Base-by-base conservation (phyloP, 768 basidiomycete genomes). In the Mycena latifolia region DNA sequence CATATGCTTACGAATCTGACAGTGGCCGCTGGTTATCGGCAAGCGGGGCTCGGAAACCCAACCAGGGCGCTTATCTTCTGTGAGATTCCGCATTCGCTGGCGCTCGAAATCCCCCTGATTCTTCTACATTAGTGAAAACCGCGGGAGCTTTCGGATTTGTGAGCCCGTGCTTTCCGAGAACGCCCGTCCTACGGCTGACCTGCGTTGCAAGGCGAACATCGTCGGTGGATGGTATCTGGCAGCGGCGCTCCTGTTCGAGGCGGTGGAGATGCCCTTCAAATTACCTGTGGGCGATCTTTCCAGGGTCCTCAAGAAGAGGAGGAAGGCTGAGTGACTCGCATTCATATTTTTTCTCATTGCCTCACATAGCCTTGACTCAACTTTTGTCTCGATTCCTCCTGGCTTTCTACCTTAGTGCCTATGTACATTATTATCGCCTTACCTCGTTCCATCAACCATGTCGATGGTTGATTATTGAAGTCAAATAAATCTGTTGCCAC, bases 271-370 rank as follows among this genome's bases (percentile, higher is more conserved):
- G 65, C 69, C 65, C 2, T 48, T 66, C 47, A 28, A 22, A 9
- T 52, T 70, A 2, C 69, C 69, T 11, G 64, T 70, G 1, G 69
- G 69, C 0, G 69, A 70, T 29, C 65, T 70, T 15, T 65, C 68
- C 1, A 39, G 67, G 2, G 64, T 64, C 31, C 70, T 69, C 2
- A 55, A 27, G 17, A 9, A 3, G 37, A 50, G 33, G 15, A 51
- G 11, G 48, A 66, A 61, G 33, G 20, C 22, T 7, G 65, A 66
- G 10, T 66, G 39, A 54, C n/a, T n/a, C n/a, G n/a, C n/a, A n/a
- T n/a, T n/a, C n/a, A n/a, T n/a, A n/a, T n/a, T n/a, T n/a, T n/a
- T n/a, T n/a, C n/a, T n/a, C n/a, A n/a, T n/a, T n/a, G n/a, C n/a
- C n/a, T n/a, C n/a, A n/a, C n/a, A n/a, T n/a, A n/a, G n/a, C n/a